Conservation (phyloP, 805 yeast genomes). For the Spathaspora girioi region DNA sequence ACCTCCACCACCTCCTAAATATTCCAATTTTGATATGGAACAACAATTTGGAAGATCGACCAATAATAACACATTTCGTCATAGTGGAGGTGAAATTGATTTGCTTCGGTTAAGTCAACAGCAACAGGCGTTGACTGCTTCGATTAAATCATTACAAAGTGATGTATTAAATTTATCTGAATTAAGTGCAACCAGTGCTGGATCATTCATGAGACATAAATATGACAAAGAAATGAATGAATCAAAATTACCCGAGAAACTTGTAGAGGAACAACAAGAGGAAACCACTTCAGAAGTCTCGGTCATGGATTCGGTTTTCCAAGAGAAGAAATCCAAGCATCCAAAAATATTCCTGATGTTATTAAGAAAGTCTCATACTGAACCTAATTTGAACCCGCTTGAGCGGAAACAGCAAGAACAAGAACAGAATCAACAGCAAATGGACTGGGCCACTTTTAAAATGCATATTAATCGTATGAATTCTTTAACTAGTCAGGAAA, state of each 20-base stretch:
- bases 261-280: constrained; percentile 7
- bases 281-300: not conserved
- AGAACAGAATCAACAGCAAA: constrained; percentile 27
- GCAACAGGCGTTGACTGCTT: constrained; percentile 36
- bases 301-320: constrained; percentile 32
- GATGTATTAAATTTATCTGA: constrained; percentile 55
- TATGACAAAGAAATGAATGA: constrained; percentile 35
- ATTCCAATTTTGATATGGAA: constrained; percentile 3
- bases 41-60: not conserved
- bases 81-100: constrained; percentile 14
- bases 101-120: constrained; percentile 23
- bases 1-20: constrained; percentile 42
- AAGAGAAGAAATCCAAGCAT: constrained; percentile 35
- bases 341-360: constrained; percentile 46
- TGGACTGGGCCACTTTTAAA: constrained; percentile 38
- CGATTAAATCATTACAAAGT: constrained; percentile 40
- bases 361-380: constrained; percentile 28
- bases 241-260: constrained; percentile 14
- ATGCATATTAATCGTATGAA: constrained; percentile 70
- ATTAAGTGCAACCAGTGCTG: constrained; percentile 86
- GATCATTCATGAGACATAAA: constrained; percentile 75
- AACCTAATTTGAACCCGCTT: constrained; percentile 19
- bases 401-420: constrained; percentile 31
- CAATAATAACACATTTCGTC: not conserved
- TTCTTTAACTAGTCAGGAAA: constrained; percentile 64